Evolutionary conservation across 768 basidiomycete species (phyloP).

Genomic region (Lyophyllum atratum): DNA sequence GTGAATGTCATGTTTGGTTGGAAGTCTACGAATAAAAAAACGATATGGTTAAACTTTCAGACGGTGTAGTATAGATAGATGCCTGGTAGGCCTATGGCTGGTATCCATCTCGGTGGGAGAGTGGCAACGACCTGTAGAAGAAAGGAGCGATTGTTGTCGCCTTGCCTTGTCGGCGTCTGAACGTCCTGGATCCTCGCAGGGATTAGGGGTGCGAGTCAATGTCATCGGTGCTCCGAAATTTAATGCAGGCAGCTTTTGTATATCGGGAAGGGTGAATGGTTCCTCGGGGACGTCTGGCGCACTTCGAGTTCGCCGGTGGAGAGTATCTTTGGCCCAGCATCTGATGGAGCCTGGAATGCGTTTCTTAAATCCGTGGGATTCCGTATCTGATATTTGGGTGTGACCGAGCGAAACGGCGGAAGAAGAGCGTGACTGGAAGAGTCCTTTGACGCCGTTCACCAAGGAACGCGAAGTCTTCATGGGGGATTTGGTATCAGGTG

Average conservation of each 20-base stretch:
- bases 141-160: constrained; percentile 12
- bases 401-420: constrained; percentile 35
- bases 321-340: constrained; percentile 52
- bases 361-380: constrained; percentile 18
- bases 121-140: constrained; percentile 12
- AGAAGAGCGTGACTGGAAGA: constrained; percentile 53
- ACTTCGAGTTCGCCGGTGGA: constrained; percentile 55
- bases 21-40: constrained; percentile 9
- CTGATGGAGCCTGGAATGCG: constrained; percentile 35
- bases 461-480: constrained; percentile 46
- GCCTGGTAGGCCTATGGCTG: constrained; percentile 27
- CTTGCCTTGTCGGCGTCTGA: constrained; percentile 5
- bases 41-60: constrained; percentile 26
- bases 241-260: constrained; percentile 21
- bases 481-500: constrained; percentile 21
- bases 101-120: constrained; percentile 11
- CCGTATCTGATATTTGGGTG: constrained; percentile 9
- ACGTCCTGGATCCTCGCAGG: constrained; percentile 7
- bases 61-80: constrained; percentile 36
- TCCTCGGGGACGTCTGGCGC: constrained; percentile 43
- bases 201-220: constrained; percentile 9
- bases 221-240: constrained; percentile 26
- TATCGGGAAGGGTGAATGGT: constrained; percentile 14
- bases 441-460: constrained; percentile 61
- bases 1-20: neutral